These are phyloP conservation scores for Alternaria rosae DNA, from an alignment of 2,329 filamentous ascomycete species.

Conservation along the genomic window DNA sequence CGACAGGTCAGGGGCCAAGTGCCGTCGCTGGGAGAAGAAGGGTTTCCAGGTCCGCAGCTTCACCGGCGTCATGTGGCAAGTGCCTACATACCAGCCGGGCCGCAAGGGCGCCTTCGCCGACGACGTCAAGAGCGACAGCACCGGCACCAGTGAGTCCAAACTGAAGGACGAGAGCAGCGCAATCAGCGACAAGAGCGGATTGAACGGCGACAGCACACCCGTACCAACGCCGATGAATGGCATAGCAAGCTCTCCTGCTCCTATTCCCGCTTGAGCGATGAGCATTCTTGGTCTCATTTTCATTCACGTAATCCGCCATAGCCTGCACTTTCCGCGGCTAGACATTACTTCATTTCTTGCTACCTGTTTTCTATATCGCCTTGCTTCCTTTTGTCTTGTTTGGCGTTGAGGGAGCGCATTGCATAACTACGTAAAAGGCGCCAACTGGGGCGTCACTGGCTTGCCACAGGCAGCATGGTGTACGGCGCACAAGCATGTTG, in stretches of 20 bases:
- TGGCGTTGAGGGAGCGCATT: slow-evolving; percentile 33
- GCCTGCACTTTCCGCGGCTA: neutral
- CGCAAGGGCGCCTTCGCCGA: slow-evolving; percentile 64
- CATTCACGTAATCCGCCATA: neutral
- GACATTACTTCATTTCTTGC: slow-evolving; percentile 2
- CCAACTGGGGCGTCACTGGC: slow-evolving; percentile 24
- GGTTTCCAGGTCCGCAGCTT: slow-evolving; percentile 89
- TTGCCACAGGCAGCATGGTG: slow-evolving; percentile 12
- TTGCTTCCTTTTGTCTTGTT: slow-evolving; percentile 29
- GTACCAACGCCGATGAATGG: slow-evolving; percentile 53
- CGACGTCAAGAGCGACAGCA: slow-evolving; percentile 65
- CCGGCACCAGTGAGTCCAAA: slow-evolving; percentile 64
- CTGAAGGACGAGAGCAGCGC: slow-evolving; percentile 65
- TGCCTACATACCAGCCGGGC: slow-evolving; percentile 84
- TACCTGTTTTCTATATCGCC: slow-evolving; percentile 17
- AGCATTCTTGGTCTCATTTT: neutral
- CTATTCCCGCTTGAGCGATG: slow-evolving; percentile 33
- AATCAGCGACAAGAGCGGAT: slow-evolving; percentile 67
- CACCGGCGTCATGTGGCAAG: slow-evolving; percentile 83
- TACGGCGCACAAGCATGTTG: slow-evolving; percentile 7
- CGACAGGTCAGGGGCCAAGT: slow-evolving; percentile 89
- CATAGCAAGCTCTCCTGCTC: slow-evolving; percentile 61
- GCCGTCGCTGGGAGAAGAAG: slow-evolving; percentile 88
- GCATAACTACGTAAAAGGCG: slow-evolving; percentile 31
- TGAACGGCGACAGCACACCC: slow-evolving; percentile 58